Percentiles rank a stretch among this genome's conserved stretches.
Evolutionary conservation across 148 eudicot species (phyloP).

Genomic region (Cornus suecica): DNA sequence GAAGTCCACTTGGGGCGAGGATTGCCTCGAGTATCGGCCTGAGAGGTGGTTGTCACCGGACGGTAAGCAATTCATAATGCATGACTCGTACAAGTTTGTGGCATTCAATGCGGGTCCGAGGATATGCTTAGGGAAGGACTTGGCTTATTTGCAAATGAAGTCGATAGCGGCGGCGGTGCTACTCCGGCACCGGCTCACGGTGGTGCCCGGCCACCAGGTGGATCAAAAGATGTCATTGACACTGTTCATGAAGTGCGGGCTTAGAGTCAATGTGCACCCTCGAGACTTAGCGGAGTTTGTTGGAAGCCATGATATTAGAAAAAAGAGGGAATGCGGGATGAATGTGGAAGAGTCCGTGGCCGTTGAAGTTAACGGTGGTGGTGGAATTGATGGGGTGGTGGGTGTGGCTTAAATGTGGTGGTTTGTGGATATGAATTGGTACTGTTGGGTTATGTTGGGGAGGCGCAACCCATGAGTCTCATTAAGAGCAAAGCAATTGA

Average conservation of each 20-base stretch:
- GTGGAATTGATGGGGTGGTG: slow-evolving; percentile 19
- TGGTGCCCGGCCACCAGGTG: slow-evolving; percentile 60
- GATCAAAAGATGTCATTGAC: slow-evolving; percentile 95
- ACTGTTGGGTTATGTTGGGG: not conserved
- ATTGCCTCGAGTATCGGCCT: slow-evolving; percentile 67
- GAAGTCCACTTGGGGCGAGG: slow-evolving; percentile 86
- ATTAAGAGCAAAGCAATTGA: too few relatives aligned
- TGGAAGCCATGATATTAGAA: slow-evolving; percentile 10
- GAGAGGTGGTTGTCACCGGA: slow-evolving; percentile 72
- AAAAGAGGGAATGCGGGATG: slow-evolving; percentile 8
- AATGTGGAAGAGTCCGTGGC: not conserved
- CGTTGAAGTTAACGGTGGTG: slow-evolving; percentile 6
- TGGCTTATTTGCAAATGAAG: slow-evolving; percentile 90
- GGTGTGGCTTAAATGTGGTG: slow-evolving; percentile 19
- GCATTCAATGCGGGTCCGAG: slow-evolving; percentile 91
- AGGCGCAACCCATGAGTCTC: not conserved
- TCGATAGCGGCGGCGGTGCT: slow-evolving; percentile 76
- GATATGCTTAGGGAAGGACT: slow-evolving; percentile 76
- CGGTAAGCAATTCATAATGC: slow-evolving; percentile 42
- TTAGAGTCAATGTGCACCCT: slow-evolving; percentile 57
- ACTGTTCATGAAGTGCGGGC: slow-evolving; percentile 85
- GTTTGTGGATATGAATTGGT: not conserved
- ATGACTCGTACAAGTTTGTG: slow-evolving; percentile 70
- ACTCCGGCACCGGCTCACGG: slow-evolving; percentile 60
- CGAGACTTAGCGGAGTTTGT: slow-evolving; percentile 50